Evolutionary conservation across 106 monocot genomes (phyloP), one percentile per base, ranked within the genome.

Genomic region (Platanthera guangdongensis): DNA sequence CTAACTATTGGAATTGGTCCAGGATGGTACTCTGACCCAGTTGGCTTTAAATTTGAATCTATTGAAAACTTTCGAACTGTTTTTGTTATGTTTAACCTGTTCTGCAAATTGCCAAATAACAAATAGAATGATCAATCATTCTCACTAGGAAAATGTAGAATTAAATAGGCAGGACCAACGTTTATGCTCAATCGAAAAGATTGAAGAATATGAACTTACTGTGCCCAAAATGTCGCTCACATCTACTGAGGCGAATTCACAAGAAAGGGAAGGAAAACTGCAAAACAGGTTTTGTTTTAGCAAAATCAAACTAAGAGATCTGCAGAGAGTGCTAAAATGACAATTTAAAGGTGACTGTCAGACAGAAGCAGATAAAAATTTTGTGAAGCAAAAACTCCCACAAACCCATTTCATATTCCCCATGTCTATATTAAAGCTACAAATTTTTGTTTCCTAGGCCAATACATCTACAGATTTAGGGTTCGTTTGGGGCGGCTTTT

Each of bases 231-330:
- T 84, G 78, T 99, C 99, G 75, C 99, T 90, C 75, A 99, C 92
- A 67, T 99, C 99, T 73, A 99, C 92, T 57, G 99, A 94, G 68
- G 99, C 99, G 85, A 99, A 99, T 85, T 99, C 99, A 86, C 99
- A 99, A 48, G 99, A 99, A 11, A 99, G 91, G 75, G 94, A 88
- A 63, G 99, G 94, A 84, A 99, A 99, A 80, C 99, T 99, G 75
- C 85, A 87, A 67, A 82, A 74, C 16, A 51, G 50, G 51, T 59
- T 51, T 18, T 76, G 14, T 3, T 60, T 19, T 10, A 6, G 45
- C 70, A 70, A 70, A 65, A 72, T 51, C 72, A 50, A 51, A 51
- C 51, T 72, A 72, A 72, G 14, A 9, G 51, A 21, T 51, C 50
- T 15, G 49, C 22, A 72, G 16, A 72, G 9, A 51, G 39, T 21